Percentiles rank a stretch among this genome's conserved stretches.
Conservation (phyloP, 148 eudicot species). For the Talinum fruticosum region DNA sequence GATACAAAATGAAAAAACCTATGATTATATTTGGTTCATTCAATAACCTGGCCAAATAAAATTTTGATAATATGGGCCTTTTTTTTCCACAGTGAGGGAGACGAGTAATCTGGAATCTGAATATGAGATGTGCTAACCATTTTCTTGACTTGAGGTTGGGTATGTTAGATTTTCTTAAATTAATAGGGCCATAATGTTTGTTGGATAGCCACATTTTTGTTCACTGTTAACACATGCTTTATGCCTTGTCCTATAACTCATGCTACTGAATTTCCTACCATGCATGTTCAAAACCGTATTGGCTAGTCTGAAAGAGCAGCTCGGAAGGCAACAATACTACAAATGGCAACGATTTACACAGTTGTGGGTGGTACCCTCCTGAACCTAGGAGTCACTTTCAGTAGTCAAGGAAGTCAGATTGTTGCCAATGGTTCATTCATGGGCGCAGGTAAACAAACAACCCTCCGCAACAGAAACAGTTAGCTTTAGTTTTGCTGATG, state of each 20-base stretch:
- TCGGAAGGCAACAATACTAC: conserved; percentile 84
- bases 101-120: not conserved
- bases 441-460: conserved; percentile 64
- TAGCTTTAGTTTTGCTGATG: not conserved
- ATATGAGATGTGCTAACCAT: not conserved
- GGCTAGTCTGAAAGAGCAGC: conserved; percentile 96
- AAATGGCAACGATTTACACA: conserved; percentile 94
- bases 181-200: not conserved
- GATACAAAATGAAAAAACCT: not conserved
- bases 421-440: conserved; percentile 75
- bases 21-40: not conserved
- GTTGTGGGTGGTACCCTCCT: conserved; percentile 78
- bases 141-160: too few species aligned
- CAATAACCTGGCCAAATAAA: not conserved
- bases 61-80: too few species aligned
- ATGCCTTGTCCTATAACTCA: not conserved
- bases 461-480: not conserved
- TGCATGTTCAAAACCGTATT: not conserved
- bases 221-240: not conserved
- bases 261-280: not conserved
- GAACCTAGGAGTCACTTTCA: conserved; percentile 80
- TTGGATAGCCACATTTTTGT: not conserved
- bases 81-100: not conserved
- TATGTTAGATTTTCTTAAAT: not conserved
- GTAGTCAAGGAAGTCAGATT: conserved; percentile 58